Base-by-base conservation (phyloP, 345 rosid genomes). In the Isatis tinctoria region DNA sequence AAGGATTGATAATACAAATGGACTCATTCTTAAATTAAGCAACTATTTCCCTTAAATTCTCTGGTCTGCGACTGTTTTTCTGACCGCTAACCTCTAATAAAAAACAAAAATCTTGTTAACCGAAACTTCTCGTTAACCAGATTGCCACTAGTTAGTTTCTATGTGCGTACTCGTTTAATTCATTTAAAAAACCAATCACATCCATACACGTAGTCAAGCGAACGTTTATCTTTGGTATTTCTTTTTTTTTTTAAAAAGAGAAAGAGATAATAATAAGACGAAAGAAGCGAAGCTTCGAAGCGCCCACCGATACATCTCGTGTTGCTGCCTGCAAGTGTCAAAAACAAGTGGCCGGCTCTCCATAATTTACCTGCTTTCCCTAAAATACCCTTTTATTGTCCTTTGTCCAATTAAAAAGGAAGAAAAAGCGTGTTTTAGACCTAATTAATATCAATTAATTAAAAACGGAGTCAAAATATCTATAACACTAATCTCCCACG, bases 321-420 rank as follows among this genome's bases (percentile, higher is more conserved):
- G n/a, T n/a, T n/a, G n/a, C 10, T 10, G 60, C 3, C 7, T 4
- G 59, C 79, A 68, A 60, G 48, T 67, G 58, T 48, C 60, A 3
- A 60, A 68, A 69, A 61, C 79, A 41, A 53, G 79, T 61, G 79
- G 79, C 79, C 2, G 48, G 36, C n/a, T 74, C 54, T 39, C 6
- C 44, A 0, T 74, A 6, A 6, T 67, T 20, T 24, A 65, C 37
- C 24, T n/a, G n/a, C n/a, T n/a, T n/a, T n/a, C n/a, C n/a, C n/a
- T n/a, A n/a, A n/a, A n/a, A n/a, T n/a, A n/a, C n/a, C n/a, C n/a
- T n/a, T n/a, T n/a, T n/a, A n/a, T n/a, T n/a, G 39, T 41, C 41
- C 9, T 30, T 60, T 6, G 2, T 28, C 78, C 78, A 37, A 66
- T 66, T 37, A 2, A 6, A 13, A 48, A 37, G 33, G 60, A 67